These are phyloP conservation scores for Hemisphaericaspora lyxosophila DNA, from an alignment of 1,139 yeast genomes.

Conservation along the genomic window DNA sequence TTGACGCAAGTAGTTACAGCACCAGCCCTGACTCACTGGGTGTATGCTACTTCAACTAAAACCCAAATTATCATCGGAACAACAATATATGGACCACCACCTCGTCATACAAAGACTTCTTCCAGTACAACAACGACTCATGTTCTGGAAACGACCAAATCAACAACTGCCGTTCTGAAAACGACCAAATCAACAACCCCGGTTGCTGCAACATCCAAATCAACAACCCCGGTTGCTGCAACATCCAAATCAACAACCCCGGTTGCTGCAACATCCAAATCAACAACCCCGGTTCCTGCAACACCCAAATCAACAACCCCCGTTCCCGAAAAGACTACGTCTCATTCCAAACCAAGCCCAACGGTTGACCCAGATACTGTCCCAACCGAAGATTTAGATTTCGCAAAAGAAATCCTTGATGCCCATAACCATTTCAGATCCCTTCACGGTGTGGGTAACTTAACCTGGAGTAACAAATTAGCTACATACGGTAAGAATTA, in stretches of 20 bases:
- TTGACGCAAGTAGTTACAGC: conserved; percentile 27
- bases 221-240: background rate
- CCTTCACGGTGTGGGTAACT: conserved; percentile 47
- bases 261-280: conserved; percentile 13
- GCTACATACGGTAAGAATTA: conserved; percentile 49
- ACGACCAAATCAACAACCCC: background rate
- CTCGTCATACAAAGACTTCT: background rate
- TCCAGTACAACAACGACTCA: background rate
- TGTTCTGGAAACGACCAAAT: background rate
- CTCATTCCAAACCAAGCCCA: conserved; percentile 15
- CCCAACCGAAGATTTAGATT: conserved; percentile 18
- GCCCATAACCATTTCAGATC: conserved; percentile 58
- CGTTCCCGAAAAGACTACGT: conserved; percentile 18
- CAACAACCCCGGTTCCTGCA: conserved; percentile 10
- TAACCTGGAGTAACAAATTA: conserved; percentile 50
- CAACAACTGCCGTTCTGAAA: background rate
- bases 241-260: conserved; percentile 1
- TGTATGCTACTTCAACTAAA: conserved; percentile 13
- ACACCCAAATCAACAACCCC: conserved; percentile 16
- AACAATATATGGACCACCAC: background rate
- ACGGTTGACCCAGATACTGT: conserved; percentile 6
- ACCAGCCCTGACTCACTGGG: conserved; percentile 22
- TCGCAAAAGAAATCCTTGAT: conserved; percentile 36
- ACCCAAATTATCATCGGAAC: conserved; percentile 1
- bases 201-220: background rate